Evolutionary conservation across 1,139 yeast genomes (phyloP), one percentile per base, ranked within the genome.

Genomic region (Saccharomyces hybrid): DNA sequence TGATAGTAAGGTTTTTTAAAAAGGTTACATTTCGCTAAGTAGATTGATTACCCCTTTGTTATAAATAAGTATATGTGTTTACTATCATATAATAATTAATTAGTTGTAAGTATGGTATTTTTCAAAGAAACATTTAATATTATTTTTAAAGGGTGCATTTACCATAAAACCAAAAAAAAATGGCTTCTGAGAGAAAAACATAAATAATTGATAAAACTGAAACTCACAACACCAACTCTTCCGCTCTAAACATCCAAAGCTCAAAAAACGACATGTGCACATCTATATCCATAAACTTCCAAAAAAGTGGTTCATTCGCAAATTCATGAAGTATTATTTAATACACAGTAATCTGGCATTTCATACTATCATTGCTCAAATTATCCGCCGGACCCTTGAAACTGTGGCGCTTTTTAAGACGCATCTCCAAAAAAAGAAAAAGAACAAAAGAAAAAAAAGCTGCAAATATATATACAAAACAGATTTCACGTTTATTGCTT

Each of bases 1-100:
- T 86, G 71, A 59, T 79, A 1, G 65, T 67, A 51, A 75, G 81
- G 60, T 59, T 72, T 55, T 53, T 72, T 34, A 68, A 66, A 53
- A 61, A 60, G 25, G n/a, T 38, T 9, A 38, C 44, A 50, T 20
- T 64, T 13, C 44, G 44, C 31, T 31, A 13, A 26, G 27, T 20
- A 16, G 16, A 8, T 47, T 8, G 4, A 14, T 23, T 46, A 20
- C n/a, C 8, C 16, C 16, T n/a, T n/a, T 7, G n/a, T 14, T 7
- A n/a, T 32, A 5, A n/a, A n/a, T n/a, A 3, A 32, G 16, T n/a
- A 6, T n/a, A 14, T n/a, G 16, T 14, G 38, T 32, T 32, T 32
- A 8, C 6, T 32, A n/a, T 32, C n/a, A 5, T 11, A 29, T 32
- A n/a, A 5, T 32, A n/a, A 7, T 32, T 26, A 6, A n/a, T n/a